Evolutionary conservation across 345 rosid species (phyloP), one percentile per base, ranked within the genome.

Genomic region (Lepidium didymum): DNA sequence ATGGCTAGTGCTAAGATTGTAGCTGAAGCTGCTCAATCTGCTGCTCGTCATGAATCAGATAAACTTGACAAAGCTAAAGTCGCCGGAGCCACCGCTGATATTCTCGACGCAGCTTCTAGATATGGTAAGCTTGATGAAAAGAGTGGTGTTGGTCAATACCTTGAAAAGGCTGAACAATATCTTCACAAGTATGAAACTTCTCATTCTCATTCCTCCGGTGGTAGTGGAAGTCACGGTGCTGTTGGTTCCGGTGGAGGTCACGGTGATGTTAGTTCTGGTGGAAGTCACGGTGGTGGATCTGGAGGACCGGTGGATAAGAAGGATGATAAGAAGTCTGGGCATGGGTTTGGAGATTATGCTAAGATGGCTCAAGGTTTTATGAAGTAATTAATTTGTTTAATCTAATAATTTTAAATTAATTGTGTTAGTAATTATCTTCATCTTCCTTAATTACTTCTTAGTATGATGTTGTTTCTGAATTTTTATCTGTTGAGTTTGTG

Each of bases 81-180:
- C 38, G 78, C 78, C 23, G 78, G 78, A 68, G 78, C 78, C 51
- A 80, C 87, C 12, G 87, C 70, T 0, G 82, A 87, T 73, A 79
- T 87, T 45, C 67, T 90, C 1, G 81, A 33, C 41, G 94, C 88
- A 5, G 94, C 90, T 51, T 68, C 79, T 6, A 80, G 80, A 31
- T 90, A 85, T 19, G 94, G 94, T 5, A 88, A 91, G 71, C 77
- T 91, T 10, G 90, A 90, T 21, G 83, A 84, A 31, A 84, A 85
- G 55, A 69, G 86, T 18, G 54, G 72, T 37, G 53, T 68, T 29
- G 97, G 95, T 37, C 72, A 84, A 69, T 86, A 88, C 41, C 83
- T 91, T 0, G 84, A 82, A 4, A 83, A 88, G 76, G 92, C 91
- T 10, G 83, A 91, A 85, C 57, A 42, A n/a, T 88, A 88, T 67